phyloP scores from a whole-genome alignment of 208 protist genomes.

The Strigomonas galati region DNA sequence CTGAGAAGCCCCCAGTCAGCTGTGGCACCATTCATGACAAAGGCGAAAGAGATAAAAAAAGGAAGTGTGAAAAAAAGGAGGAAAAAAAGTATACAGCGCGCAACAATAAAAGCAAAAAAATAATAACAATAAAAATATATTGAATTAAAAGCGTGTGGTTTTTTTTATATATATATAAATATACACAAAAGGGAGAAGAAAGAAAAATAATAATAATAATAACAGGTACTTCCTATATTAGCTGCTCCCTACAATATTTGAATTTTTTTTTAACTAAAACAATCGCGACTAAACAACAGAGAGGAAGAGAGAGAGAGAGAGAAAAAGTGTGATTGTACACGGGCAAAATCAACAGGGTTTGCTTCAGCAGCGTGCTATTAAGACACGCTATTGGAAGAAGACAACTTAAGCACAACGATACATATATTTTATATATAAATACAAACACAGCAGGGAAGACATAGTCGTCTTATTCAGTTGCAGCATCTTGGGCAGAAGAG shows the following conservation, averaged over 20 bases:
- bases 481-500: neutral
- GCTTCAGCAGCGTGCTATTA: too few relatives aligned
- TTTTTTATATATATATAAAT: too few relatives aligned
- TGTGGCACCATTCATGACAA: slow-evolving; percentile 19
- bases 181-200: slow-evolving; percentile 1
- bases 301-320: too few relatives aligned
- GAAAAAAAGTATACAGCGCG: neutral
- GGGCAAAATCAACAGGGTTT: too few relatives aligned
- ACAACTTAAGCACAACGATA: too few relatives aligned
- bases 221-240: neutral
- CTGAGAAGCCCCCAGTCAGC: slow-evolving; percentile 75
- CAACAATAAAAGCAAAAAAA: neutral
- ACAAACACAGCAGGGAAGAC: neutral
- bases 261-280: too few relatives aligned
- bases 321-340: too few relatives aligned
- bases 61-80: neutral
- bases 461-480: too few relatives aligned
- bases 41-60: slow-evolving; percentile 2
- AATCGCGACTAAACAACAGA: too few relatives aligned
- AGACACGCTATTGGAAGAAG: too few relatives aligned
- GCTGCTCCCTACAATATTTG: too few relatives aligned
- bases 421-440: neutral
- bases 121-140: slow-evolving; percentile 15
- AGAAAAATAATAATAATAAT: slow-evolving; percentile 13
- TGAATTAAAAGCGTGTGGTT: neutral